Evolutionary conservation across 305 asterid genomes (phyloP).

Genomic region (Coffea humblotiana): DNA sequence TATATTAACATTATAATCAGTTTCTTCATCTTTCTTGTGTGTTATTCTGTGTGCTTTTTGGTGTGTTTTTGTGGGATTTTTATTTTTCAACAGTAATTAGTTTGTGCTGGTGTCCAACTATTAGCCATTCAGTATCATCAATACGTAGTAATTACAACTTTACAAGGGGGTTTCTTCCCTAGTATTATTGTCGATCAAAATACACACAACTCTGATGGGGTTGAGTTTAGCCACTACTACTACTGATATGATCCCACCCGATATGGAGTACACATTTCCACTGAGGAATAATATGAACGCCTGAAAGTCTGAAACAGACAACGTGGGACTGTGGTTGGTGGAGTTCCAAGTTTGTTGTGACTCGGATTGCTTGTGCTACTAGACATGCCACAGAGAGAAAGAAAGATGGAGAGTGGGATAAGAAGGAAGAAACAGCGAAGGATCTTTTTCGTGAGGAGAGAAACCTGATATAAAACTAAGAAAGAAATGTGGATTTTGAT

Average conservation of each 20-base stretch:
- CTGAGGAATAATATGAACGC: neutral
- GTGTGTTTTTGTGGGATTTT: constrained; percentile 12
- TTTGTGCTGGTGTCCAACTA: neutral
- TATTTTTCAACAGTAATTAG: neutral
- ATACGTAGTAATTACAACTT: neutral
- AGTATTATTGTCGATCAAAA: neutral
- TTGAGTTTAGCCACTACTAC: neutral
- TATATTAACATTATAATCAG: neutral
- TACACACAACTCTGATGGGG: neutral
- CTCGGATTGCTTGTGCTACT: constrained; percentile 14
- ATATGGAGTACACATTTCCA: too few species aligned
- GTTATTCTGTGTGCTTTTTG: constrained; percentile 8
- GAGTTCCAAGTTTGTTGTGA: constrained; percentile 16
- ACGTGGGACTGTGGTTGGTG: constrained; percentile 13
- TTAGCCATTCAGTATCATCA: neutral
- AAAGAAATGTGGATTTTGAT: constrained; percentile 16
- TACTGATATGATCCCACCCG: neutral
- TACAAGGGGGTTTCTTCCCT: neutral
- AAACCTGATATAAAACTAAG: constrained; percentile 23
- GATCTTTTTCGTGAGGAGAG: constrained; percentile 39
- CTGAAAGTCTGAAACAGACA: neutral
- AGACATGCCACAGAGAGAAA: neutral
- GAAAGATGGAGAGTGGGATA: neutral
- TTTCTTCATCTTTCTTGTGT: neutral
- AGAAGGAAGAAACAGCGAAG: constrained; percentile 18